These are phyloP conservation scores for Malassezia cuniculi DNA, from an alignment of 1,284 basidiomycete genomes.

Conservation along the genomic window DNA sequence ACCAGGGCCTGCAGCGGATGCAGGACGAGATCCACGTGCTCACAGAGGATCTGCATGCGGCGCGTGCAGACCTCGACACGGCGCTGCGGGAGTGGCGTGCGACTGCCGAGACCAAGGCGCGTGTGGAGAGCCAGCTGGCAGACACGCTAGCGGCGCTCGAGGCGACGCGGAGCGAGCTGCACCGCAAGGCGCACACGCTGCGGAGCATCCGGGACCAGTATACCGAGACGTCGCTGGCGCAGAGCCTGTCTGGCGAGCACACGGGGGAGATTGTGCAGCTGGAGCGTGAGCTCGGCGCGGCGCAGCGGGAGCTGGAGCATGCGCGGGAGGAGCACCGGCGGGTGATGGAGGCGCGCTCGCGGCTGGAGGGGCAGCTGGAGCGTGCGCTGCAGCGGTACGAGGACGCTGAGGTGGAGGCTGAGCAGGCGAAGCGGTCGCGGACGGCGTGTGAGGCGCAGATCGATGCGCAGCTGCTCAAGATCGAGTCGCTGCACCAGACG, in stretches of 20 bases:
- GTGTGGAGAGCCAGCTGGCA: slow-evolving; percentile 9
- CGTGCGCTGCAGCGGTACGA: background rate
- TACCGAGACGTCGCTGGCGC: background rate
- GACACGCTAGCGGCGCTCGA: slow-evolving; percentile 2
- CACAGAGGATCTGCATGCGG: slow-evolving; percentile 4
- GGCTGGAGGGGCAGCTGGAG: slow-evolving; percentile 8
- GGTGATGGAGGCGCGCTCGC: slow-evolving; percentile 4
- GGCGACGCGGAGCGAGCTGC: background rate
- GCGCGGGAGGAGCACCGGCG: slow-evolving; percentile 4
- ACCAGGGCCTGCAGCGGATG: slow-evolving; percentile 5
- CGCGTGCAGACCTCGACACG: slow-evolving; percentile 5
- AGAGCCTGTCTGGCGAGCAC: background rate
- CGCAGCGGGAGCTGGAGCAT: background rate
- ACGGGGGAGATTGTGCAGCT: background rate
- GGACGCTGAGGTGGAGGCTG: background rate
- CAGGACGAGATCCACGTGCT: slow-evolving; percentile 6
- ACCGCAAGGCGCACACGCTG: background rate
- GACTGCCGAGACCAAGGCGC: slow-evolving; percentile 1
- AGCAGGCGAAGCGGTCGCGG: slow-evolving; percentile 2
- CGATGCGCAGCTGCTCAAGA: slow-evolving; percentile 10
- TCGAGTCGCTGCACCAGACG: slow-evolving; percentile 3
- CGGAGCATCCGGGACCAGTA: background rate
- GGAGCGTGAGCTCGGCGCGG: background rate
- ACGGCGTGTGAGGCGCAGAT: slow-evolving; percentile 8
- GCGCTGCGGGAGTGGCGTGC: slow-evolving; percentile 1